A percentile compares a stretch with the other conserved stretches of the same genome.
These are phyloP conservation scores for Pinus tabuliformis DNA, from an alignment of 75 land plant genomes.

Conservation along the genomic window DNA sequence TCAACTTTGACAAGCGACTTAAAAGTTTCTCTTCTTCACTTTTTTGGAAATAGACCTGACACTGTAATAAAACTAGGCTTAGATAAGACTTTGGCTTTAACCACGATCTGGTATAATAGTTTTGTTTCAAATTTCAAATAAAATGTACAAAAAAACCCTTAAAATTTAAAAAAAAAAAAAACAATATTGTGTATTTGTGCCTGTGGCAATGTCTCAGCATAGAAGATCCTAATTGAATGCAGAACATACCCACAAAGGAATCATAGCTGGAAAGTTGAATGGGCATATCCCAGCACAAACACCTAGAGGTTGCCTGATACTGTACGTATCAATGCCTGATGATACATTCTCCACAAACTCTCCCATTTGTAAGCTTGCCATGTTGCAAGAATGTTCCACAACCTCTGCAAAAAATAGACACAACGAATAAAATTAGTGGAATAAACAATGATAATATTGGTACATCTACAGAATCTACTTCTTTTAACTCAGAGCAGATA, in stretches of 20 bases:
- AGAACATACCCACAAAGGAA: constrained; percentile 83
- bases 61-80: too few relatives aligned
- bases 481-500: background rate
- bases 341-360: constrained; percentile 92
- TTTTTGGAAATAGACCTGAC: too few relatives aligned
- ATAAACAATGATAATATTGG: background rate
- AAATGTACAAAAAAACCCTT: background rate
- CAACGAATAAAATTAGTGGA: background rate
- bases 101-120: background rate
- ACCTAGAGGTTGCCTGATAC: constrained; percentile 92
- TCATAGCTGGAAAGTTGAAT: constrained; percentile 99
- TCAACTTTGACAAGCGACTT: too few relatives aligned
- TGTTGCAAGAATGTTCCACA: constrained; percentile 95
- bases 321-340: constrained; percentile 87
- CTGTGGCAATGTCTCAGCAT: background rate
- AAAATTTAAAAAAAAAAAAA: background rate
- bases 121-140: background rate
- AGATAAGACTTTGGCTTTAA: background rate
- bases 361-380: constrained; percentile 95
- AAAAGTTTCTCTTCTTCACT: too few relatives aligned
- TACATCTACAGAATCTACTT: background rate
- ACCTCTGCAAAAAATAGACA: constrained; percentile 55
- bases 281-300: constrained; percentile 99
- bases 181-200: background rate
- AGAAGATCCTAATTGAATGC: background rate